A percentile compares a stretch with the other conserved stretches of the same genome.
Conservation (phyloP, 768 basidiomycete species). For the Leccinum truebloodii region DNA sequence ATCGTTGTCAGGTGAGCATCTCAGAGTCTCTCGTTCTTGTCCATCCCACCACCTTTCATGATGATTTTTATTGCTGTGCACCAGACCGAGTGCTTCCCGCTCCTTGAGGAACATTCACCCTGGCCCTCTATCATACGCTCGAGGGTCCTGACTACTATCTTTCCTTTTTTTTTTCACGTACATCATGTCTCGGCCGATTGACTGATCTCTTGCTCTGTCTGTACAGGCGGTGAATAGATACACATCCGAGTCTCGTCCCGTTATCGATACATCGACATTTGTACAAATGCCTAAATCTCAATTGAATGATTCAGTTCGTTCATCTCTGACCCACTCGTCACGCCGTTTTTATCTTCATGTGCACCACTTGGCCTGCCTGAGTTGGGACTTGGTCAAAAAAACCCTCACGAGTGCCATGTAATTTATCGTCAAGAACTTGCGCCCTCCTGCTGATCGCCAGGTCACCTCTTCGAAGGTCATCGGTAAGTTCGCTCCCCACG, state of each 20-base stretch:
- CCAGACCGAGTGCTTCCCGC: too few relatives aligned
- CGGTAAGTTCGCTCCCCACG: too few relatives aligned
- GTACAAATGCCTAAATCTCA: background rate
- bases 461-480: too few relatives aligned
- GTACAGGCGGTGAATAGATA: background rate
- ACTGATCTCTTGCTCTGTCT: conserved; percentile 4
- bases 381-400: conserved; percentile 54
- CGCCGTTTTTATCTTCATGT: conserved; percentile 76
- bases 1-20: too few relatives aligned
- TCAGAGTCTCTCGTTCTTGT: too few relatives aligned
- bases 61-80: conserved; percentile 10
- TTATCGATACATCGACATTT: background rate
- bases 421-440: too few relatives aligned
- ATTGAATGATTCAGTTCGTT: background rate
- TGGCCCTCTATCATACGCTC: conserved; percentile 36
- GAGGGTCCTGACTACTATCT: conserved; percentile 28
- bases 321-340: background rate
- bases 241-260: background rate
- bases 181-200: background rate
- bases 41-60: too few relatives aligned
- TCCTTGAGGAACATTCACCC: too few relatives aligned
- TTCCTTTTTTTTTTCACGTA: background rate
- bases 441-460: too few relatives aligned
- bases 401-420: conserved; percentile 50
- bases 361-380: conserved; percentile 77